These are phyloP conservation scores for Prunus davidiana DNA, from an alignment of 306 rosid species.

Conservation along the genomic window DNA sequence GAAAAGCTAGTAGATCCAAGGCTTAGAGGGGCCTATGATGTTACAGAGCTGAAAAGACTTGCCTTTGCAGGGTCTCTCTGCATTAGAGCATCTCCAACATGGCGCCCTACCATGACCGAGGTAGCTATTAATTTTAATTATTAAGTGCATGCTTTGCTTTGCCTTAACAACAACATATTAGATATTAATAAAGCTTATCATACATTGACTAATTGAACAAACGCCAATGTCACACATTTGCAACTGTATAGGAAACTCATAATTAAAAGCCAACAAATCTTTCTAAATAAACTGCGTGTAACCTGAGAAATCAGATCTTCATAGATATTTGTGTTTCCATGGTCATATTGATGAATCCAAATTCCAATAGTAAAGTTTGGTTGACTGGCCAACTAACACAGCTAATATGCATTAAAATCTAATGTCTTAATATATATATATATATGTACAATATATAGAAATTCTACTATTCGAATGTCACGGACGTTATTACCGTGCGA, in stretches of 20 bases:
- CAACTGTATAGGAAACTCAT: background rate
- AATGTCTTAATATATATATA: background rate
- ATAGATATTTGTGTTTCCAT: conserved; percentile 2
- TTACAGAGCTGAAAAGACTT: conserved; percentile 48
- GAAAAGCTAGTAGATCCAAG: conserved; percentile 78
- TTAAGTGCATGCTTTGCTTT: background rate
- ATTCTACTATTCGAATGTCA: too few relatives aligned
- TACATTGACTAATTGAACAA: conserved; percentile 1
- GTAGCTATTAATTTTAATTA: conserved; percentile 32
- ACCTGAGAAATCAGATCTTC: background rate
- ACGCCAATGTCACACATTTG: background rate
- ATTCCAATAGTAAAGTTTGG: conserved; percentile 23
- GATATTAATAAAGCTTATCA: background rate
- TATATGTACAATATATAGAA: too few relatives aligned
- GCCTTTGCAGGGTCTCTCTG: conserved; percentile 83
- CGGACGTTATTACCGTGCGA: too few relatives aligned
- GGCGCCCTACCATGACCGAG: conserved; percentile 90
- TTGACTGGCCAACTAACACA: conserved; percentile 12
- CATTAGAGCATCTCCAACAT: conserved; percentile 66
- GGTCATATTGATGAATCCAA: conserved; percentile 33
- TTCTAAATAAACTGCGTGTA: conserved; percentile 13
- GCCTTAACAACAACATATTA: background rate
- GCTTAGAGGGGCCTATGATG: conserved; percentile 72
- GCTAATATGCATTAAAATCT: background rate
- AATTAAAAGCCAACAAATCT: background rate